These are phyloP conservation scores for Paramyrothecium sp. DNA, from an alignment of 2,329 filamentous ascomycete species.

Conservation along the genomic window DNA sequence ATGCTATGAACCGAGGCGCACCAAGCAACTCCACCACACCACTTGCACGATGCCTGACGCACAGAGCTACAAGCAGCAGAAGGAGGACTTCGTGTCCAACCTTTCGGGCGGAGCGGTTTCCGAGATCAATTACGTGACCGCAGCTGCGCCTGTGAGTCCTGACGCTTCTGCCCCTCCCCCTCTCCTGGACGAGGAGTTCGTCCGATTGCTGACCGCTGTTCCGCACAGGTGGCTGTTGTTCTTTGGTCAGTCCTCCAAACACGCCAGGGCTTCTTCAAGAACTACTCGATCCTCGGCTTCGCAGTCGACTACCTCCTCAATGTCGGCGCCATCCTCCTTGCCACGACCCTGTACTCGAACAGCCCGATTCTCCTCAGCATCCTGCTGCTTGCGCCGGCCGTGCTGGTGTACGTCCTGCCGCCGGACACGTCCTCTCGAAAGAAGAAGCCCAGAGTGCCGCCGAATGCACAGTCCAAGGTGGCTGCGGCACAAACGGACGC, in stretches of 20 bases:
- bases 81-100: conserved; percentile 94
- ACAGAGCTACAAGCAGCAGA: conserved; percentile 79
- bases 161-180: not conserved
- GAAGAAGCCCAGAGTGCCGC: conserved; percentile 48
- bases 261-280: conserved; percentile 78
- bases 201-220: conserved; percentile 10
- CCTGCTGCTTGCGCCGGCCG: conserved; percentile 70
- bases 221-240: conserved; percentile 68
- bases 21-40: not conserved
- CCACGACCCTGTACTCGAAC: conserved; percentile 80
- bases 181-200: not conserved
- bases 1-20: not conserved
- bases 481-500: conserved; percentile 26
- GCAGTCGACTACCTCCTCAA: conserved; percentile 86
- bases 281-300: conserved; percentile 66
- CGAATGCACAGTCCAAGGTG: conserved; percentile 36
- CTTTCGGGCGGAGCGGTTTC: conserved; percentile 77
- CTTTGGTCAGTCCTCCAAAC: conserved; percentile 89
- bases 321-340: conserved; percentile 76
- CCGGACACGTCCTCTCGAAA: conserved; percentile 29
- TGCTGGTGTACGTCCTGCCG: conserved; percentile 58
- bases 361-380: conserved; percentile 71
- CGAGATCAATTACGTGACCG: conserved; percentile 85
- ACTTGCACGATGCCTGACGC: conserved; percentile 31
- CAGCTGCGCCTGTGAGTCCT: conserved; percentile 72